A percentile compares a stretch with the other conserved stretches of the same genome.
These are phyloP conservation scores for Sordariomycetes sp. DNA, from an alignment of 2,329 filamentous ascomycete species.

Conservation along the genomic window DNA sequence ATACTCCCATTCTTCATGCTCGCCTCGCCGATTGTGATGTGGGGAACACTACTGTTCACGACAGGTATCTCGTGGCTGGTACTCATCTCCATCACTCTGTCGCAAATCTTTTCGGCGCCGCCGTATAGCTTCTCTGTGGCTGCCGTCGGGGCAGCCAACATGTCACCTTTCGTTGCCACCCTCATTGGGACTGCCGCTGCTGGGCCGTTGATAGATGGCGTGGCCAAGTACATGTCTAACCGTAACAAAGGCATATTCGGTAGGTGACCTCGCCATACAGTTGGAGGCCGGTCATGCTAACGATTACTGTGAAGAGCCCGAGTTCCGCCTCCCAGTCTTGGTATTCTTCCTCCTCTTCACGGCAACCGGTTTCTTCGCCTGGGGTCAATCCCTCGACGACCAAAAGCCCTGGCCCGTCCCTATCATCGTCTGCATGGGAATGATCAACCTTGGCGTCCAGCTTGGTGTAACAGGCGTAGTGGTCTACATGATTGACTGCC, in stretches of 20 bases:
- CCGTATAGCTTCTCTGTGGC: slow-evolving; percentile 21
- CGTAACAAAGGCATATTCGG: slow-evolving; percentile 20
- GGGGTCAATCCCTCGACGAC: slow-evolving; percentile 12
- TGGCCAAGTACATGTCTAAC: slow-evolving; percentile 17
- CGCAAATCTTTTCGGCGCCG: slow-evolving; percentile 20
- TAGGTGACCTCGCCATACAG: not conserved
- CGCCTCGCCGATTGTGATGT: slow-evolving; percentile 20
- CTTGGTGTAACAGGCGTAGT: slow-evolving; percentile 21
- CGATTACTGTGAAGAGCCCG: slow-evolving; percentile 13
- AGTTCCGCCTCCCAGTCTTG: slow-evolving; percentile 24
- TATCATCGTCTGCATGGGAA: slow-evolving; percentile 19
- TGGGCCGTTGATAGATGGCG: slow-evolving; percentile 19
- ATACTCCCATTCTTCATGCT: slow-evolving; percentile 20
- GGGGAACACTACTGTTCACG: slow-evolving; percentile 23
- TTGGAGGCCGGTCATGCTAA: not conserved
- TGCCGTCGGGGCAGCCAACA: slow-evolving; percentile 13
- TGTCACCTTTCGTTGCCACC: slow-evolving; percentile 6
- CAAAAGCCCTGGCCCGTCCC: slow-evolving; percentile 13
- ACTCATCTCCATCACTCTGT: slow-evolving; percentile 16
- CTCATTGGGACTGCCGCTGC: slow-evolving; percentile 17
- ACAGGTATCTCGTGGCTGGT: slow-evolving; percentile 19
- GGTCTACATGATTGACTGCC: slow-evolving; percentile 23
- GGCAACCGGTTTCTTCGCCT: slow-evolving; percentile 21
- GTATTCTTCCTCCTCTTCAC: slow-evolving; percentile 18
- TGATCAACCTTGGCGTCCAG: slow-evolving; percentile 19